phyloP scores from a whole-genome alignment of 1,284 basidiomycete genomes.

The Filobasidium uniguttulatum region DNA sequence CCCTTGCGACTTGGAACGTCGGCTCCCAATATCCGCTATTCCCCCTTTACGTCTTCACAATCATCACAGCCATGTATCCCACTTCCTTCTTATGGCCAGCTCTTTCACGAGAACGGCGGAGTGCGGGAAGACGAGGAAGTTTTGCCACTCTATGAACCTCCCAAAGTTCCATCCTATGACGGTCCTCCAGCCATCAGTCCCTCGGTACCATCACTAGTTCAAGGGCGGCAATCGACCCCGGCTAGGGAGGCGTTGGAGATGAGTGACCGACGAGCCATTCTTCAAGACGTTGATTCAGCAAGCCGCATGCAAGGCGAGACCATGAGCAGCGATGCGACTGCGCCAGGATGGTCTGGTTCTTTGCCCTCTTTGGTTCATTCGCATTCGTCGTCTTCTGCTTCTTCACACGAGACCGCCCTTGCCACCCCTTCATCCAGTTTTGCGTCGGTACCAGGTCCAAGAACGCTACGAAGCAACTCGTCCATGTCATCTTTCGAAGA shows the following conservation, averaged over 20 bases:
- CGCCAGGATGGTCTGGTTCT: neutral
- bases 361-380: neutral
- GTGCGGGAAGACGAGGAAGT: slow-evolving; percentile 27
- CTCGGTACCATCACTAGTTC: neutral
- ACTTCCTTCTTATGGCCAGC: slow-evolving; percentile 30
- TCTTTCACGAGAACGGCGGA: slow-evolving; percentile 34
- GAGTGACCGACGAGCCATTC: neutral
- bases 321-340: neutral
- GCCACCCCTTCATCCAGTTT: neutral
- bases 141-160: slow-evolving; percentile 24
- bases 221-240: neutral
- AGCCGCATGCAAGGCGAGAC: neutral
- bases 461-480: neutral
- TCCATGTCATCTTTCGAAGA: neutral
- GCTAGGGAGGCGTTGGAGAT: neutral
- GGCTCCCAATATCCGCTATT: slow-evolving; percentile 1
- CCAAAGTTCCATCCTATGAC: neutral
- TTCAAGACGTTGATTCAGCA: neutral
- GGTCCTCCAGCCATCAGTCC: neutral
- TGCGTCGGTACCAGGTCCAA: neutral
- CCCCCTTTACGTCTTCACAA: neutral
- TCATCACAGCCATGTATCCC: neutral
- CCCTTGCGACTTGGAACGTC: slow-evolving; percentile 30
- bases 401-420: no score
- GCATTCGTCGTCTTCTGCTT: neutral